Evolutionary conservation across 495 filamentous ascomycete genomes (phyloP), one percentile per base, ranked within the genome.

Genomic region (Podospora tetraspora): DNA sequence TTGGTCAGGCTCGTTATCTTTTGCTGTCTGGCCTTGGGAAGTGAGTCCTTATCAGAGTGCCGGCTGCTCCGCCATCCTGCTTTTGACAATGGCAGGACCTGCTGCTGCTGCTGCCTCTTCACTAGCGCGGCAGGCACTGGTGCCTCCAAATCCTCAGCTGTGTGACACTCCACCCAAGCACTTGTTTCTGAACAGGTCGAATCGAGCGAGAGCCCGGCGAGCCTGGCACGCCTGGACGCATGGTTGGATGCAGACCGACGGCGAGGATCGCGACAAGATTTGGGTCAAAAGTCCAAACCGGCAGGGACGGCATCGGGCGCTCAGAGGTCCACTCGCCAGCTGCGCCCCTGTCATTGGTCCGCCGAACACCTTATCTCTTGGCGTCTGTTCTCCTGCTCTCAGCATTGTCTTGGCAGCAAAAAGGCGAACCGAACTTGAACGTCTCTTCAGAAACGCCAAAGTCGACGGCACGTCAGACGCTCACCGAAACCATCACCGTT

Each of bases 291-390:
- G 43, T 52, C n/a, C 19, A 52, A n/a, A n/a, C 43, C 43, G 43
- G 43, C 43, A 52, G 43, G 19, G 16, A 8, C 43, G 43, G 43
- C 43, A 52, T n/a, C 43, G 43, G 43, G 43, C n/a, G 43, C 43
- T 52, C 43, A 16, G 43, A 52, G 43, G 16, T 52, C 43, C 43
- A 52, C 52, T 66, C 56, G 25, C 13, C 19, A 34, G 21, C 32
- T 32, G 10, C 4, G 9, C 21, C 3, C 27, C 1, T 61, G 2
- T 66, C 29, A 65, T 59, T 65, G 57, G 62, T 21, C 29, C 16
- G n/a, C n/a, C 2, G 56, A 2, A 23, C 11, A 56, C 56, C 66
- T 67, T 67, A 67, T 67, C 66, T 67, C 66, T 67, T 21, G 66
- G 66, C 66, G 59, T 7, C 52, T 25, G 66, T 25, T 60, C 59